These are phyloP conservation scores for Rhizopogon rudus DNA, from an alignment of 768 basidiomycete genomes.

Conservation along the genomic window DNA sequence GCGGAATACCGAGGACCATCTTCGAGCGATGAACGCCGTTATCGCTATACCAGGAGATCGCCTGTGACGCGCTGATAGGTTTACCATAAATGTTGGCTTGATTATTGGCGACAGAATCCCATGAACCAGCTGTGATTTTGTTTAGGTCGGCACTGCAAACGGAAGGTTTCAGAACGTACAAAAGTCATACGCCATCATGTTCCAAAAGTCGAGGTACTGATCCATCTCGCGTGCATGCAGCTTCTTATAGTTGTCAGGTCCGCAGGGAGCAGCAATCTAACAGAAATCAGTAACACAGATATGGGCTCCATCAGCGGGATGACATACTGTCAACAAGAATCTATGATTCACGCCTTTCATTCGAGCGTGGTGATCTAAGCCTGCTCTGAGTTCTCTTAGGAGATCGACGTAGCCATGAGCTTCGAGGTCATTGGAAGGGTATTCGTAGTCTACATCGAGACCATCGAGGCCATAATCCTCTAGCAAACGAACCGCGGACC, in stretches of 20 bases:
- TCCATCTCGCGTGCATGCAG: constrained; percentile 84
- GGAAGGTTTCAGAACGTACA: constrained; percentile 34
- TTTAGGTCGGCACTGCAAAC: constrained; percentile 8
- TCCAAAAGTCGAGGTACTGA: constrained; percentile 89
- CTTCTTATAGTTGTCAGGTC: constrained; percentile 78
- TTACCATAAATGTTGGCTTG: constrained; percentile 83
- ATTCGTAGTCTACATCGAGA: constrained; percentile 90
- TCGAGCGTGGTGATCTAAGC: constrained; percentile 68
- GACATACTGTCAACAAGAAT: constrained; percentile 66
- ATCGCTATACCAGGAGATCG: constrained; percentile 64
- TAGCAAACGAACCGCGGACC: constrained; percentile 68
- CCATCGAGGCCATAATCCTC: constrained; percentile 95
- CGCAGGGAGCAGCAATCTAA: constrained; percentile 91
- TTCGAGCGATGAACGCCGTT: constrained; percentile 75
- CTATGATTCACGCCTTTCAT: constrained; percentile 56
- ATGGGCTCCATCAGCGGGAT: neutral
- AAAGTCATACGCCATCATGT: constrained; percentile 93
- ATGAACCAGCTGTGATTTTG: constrained; percentile 59
- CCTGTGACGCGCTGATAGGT: constrained; percentile 55
- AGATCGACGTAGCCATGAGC: constrained; percentile 83
- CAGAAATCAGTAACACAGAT: constrained; percentile 2
- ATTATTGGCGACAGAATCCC: constrained; percentile 68
- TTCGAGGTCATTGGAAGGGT: constrained; percentile 73
- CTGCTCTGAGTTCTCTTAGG: constrained; percentile 67
- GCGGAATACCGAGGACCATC: constrained; percentile 85